A percentile compares a stretch with the other conserved stretches of the same genome.
phyloP scores from a whole-genome alignment of 1,284 basidiomycete species.

The Cryptococcus sp. region DNA sequence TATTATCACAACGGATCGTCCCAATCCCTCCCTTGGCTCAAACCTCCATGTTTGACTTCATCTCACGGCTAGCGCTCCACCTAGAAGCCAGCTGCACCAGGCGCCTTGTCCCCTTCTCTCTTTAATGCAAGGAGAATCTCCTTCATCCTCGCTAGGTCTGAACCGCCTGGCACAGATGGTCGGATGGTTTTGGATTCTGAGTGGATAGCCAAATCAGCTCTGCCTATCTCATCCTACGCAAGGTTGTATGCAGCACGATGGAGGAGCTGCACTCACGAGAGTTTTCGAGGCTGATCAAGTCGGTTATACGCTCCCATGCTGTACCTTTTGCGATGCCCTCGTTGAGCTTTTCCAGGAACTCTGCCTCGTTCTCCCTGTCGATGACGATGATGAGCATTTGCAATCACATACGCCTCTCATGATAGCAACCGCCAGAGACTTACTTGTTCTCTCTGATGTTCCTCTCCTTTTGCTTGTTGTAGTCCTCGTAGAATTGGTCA shows the following conservation, averaged over 20 bases:
- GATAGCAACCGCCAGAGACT: conserved; percentile 46
- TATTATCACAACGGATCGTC: too few species aligned
- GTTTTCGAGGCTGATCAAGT: conserved; percentile 85
- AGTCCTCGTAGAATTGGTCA: conserved; percentile 94
- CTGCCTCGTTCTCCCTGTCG: conserved; percentile 79
- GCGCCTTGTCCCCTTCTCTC: conserved; percentile 84
- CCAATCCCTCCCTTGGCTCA: too few species aligned
- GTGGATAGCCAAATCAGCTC: conserved; percentile 4
- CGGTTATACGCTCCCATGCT: conserved; percentile 93
- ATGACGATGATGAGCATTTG: not conserved
- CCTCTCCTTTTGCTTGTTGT: conserved; percentile 87
- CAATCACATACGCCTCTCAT: not conserved
- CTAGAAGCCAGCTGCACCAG: conserved; percentile 87
- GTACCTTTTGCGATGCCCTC: conserved; percentile 84
- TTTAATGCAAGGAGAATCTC: conserved; percentile 82
- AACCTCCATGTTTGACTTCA: too few species aligned
- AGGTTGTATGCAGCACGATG: not conserved
- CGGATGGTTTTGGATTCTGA: conserved; percentile 87
- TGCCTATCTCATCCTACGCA: not conserved
- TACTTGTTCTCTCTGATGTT: conserved; percentile 96
- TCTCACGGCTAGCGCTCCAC: not conserved
- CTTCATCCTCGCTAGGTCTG: conserved; percentile 86
- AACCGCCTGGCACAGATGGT: conserved; percentile 80
- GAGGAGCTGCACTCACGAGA: conserved; percentile 59
- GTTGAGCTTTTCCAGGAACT: conserved; percentile 71